A percentile compares a stretch with the other conserved stretches of the same genome.
phyloP scores from a whole-genome alignment of 1,139 yeast genomes.

The Tardiomyces depauwii region DNA sequence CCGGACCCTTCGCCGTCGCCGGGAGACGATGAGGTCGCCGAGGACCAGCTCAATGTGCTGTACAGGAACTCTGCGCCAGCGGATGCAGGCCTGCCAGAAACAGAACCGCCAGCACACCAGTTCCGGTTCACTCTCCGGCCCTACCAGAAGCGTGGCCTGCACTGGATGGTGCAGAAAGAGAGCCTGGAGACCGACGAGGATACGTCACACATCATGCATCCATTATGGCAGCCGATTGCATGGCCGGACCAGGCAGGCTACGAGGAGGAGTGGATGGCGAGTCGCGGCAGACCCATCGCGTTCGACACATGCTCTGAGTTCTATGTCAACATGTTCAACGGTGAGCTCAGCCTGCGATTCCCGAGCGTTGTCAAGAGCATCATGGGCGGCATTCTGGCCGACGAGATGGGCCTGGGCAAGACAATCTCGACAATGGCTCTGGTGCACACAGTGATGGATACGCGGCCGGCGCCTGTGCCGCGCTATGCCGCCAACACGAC shows the following conservation, averaged over 20 bases:
- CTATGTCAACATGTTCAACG: conserved; percentile 75
- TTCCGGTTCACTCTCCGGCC: conserved; percentile 49
- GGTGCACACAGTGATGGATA: conserved; percentile 36
- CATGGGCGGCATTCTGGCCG: conserved; percentile 89
- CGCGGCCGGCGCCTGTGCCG: neutral
- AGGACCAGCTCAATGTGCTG: conserved; percentile 67
- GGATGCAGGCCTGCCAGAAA: conserved; percentile 42
- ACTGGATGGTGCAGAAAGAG: conserved; percentile 60
- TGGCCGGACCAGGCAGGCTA: conserved; percentile 49
- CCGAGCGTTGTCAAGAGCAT: conserved; percentile 44
- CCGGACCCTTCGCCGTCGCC: conserved; percentile 6
- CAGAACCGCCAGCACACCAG: conserved; percentile 46
- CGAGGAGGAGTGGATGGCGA: neutral
- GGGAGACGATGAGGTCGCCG: conserved; percentile 37
- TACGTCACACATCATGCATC: conserved; percentile 41
- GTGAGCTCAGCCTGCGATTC: conserved; percentile 58
- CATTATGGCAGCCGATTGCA: conserved; percentile 68
- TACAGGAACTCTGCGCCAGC: conserved; percentile 41
- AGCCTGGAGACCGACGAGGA: conserved; percentile 46
- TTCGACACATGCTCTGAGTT: conserved; percentile 27
- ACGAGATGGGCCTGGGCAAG: conserved; percentile 95
- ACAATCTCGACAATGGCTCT: conserved; percentile 77
- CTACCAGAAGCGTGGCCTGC: conserved; percentile 70
- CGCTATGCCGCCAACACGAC: conserved; percentile 64
- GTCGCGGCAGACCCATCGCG: conserved; percentile 2